Percentiles rank a stretch among this genome's conserved stretches.
These are phyloP conservation scores for Yamadazyma atmosphaerica DNA, from an alignment of 1,139 yeast species.

Conservation along the genomic window DNA sequence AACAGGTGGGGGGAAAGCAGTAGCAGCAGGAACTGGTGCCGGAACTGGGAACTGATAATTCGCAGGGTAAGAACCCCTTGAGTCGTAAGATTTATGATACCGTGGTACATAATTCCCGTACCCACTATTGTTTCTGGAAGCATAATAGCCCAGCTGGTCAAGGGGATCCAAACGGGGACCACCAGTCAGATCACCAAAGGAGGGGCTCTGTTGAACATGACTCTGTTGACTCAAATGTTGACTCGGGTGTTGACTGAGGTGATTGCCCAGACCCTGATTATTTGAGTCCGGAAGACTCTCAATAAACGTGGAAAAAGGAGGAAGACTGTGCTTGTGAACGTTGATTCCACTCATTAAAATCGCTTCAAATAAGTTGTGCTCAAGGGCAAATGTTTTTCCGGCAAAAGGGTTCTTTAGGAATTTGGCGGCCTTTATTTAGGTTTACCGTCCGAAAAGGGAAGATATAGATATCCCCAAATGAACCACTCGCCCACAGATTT, in stretches of 20 bases:
- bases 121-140: neutral
- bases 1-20: no score
- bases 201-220: no score
- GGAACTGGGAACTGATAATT: conserved; percentile 7
- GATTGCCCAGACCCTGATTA: no score
- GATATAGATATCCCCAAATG: conserved; percentile 1
- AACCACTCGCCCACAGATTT: conserved; percentile 1
- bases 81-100: neutral
- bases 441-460: neutral
- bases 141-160: neutral
- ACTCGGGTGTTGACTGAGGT: no score
- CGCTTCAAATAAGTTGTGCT: neutral
- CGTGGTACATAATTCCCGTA: conserved; percentile 1
- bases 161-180: no score
- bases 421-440: neutral
- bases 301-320: conserved; percentile 13
- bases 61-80: conserved; percentile 5
- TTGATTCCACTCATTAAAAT: conserved; percentile 1
- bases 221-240: no score
- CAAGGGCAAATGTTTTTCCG: no score
- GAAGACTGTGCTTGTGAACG: conserved; percentile 6
- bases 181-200: no score
- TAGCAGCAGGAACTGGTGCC: neutral
- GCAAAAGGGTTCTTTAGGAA: neutral
- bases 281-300: conserved; percentile 6